Base-by-base conservation (phyloP, 345 rosid species). In the Cardamine resedifolia region DNA sequence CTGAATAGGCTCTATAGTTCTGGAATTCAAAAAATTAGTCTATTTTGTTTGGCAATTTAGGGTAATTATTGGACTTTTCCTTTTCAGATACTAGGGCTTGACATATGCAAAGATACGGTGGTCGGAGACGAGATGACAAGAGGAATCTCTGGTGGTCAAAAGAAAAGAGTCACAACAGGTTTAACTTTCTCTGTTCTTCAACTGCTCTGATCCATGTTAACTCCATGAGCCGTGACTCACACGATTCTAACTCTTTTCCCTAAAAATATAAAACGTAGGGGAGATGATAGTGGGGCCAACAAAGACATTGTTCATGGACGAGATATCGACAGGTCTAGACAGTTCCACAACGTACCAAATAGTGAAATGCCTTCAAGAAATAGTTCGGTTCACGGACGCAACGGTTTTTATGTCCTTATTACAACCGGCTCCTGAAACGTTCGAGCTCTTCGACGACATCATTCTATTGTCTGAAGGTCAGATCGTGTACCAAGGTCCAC, bases 281-380 rank as follows among this genome's bases (percentile, higher is more conserved):
- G 99, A 95, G 81, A 95, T 91, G 99, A 88, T 89, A 24, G 99
- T 95, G 27, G 96, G 97, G 19, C 99, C 99, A 21, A 85, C 97
- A 26, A 95, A 91, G 72, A 83, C 96, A 19, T 36, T 95, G 53
- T 89, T 83, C 72, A 95, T 95, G 97, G 99, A 95, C 64, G 99
- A 91, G 78, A 95, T 90, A 82, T 91, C 99, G 7, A 95, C 96
- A 0, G 99, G 96, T 51, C 80, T 91, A 38, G 99, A 95, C 74
- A 90, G 97, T 81, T 91, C 97, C 62, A 94, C 97, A 2, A 85
- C 99, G 11, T 90, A 28, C 53, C 99, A 91, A 64, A 90, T 95
- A 19, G 96, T 95, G 73, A 91, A 90, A 79, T 91, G 96, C 64
- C 72, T 89, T 76, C 91, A 90, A 77, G 95, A 88, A 73, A 80